These are phyloP conservation scores for Phytophthora palmivora DNA, from an alignment of 352 stramenopile species.

Conservation along the genomic window DNA sequence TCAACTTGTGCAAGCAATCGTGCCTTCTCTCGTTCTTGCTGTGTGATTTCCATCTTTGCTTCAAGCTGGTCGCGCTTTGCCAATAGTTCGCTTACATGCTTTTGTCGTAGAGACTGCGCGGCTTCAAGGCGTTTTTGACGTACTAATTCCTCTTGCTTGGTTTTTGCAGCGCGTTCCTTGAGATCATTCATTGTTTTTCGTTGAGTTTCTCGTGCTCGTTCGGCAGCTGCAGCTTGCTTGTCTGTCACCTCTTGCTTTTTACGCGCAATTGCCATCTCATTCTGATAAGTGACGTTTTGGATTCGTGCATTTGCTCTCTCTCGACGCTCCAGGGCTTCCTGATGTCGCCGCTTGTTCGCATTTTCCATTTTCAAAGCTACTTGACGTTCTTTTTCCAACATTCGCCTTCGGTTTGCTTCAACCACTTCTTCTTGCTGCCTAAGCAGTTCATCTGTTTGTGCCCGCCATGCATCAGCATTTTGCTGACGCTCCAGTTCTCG, in stretches of 20 bases:
- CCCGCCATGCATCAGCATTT: slow-evolving; percentile 76
- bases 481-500: slow-evolving; percentile 61
- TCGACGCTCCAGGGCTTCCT: slow-evolving; percentile 61
- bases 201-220: slow-evolving; percentile 69
- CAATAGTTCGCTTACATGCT: slow-evolving; percentile 45
- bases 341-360: slow-evolving; percentile 52
- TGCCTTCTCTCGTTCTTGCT: slow-evolving; percentile 53
- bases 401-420: slow-evolving; percentile 49
- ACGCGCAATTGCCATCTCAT: slow-evolving; percentile 63
- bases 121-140: slow-evolving; percentile 71
- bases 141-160: slow-evolving; percentile 73
- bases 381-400: slow-evolving; percentile 73
- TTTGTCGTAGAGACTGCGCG: slow-evolving; percentile 47
- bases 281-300: slow-evolving; percentile 62
- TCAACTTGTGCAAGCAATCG: slow-evolving; percentile 61
- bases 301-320: slow-evolving; percentile 63
- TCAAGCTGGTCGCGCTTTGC: slow-evolving; percentile 56
- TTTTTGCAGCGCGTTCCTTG: slow-evolving; percentile 60
- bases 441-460: slow-evolving; percentile 69
- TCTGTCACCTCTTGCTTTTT: slow-evolving; percentile 69
- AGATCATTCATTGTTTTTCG: slow-evolving; percentile 62
- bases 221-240: slow-evolving; percentile 59
- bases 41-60: slow-evolving; percentile 30
- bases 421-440: slow-evolving; percentile 71
- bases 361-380: slow-evolving; percentile 68